Evolutionary conservation across 495 filamentous ascomycete genomes (phyloP).

Genomic region (Apiosordaria backusii): DNA sequence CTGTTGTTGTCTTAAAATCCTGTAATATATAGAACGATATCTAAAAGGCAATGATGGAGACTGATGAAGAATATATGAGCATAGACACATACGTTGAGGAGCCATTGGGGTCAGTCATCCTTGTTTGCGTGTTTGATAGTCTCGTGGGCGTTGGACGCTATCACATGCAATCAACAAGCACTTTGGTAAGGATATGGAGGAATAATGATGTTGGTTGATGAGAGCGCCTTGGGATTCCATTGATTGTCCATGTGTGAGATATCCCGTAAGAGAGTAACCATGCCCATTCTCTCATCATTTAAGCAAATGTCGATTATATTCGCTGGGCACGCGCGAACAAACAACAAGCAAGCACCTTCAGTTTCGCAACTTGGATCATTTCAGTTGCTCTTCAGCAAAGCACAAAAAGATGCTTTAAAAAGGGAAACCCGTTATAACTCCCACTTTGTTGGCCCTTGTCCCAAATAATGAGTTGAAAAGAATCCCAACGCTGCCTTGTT

Average conservation of each 20-base stretch:
- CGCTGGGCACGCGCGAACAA: background rate
- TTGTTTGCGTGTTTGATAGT: too few species aligned
- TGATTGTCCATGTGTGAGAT: background rate
- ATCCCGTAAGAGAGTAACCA: background rate
- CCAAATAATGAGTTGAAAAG: background rate
- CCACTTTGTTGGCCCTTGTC: background rate
- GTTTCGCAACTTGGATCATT: background rate
- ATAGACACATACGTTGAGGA: background rate
- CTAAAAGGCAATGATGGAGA: slow-evolving; percentile 30
- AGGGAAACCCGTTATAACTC: background rate
- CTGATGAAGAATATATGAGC: slow-evolving; percentile 1
- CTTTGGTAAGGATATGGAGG: too few species aligned
- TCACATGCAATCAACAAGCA: background rate
- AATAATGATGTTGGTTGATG: background rate
- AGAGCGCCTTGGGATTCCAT: background rate
- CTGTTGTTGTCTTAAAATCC: slow-evolving; percentile 26
- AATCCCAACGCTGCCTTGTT: background rate
- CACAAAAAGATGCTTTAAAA: background rate
- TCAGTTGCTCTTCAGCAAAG: background rate
- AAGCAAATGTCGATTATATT: background rate
- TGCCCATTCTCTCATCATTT: background rate
- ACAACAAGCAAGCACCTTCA: background rate
- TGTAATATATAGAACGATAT: slow-evolving; percentile 34
- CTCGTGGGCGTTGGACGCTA: too few species aligned
- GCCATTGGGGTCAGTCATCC: too few species aligned